These are phyloP conservation scores for Lachnellula occidentalis DNA, from an alignment of 2,329 filamentous ascomycete species.

Conservation along the genomic window DNA sequence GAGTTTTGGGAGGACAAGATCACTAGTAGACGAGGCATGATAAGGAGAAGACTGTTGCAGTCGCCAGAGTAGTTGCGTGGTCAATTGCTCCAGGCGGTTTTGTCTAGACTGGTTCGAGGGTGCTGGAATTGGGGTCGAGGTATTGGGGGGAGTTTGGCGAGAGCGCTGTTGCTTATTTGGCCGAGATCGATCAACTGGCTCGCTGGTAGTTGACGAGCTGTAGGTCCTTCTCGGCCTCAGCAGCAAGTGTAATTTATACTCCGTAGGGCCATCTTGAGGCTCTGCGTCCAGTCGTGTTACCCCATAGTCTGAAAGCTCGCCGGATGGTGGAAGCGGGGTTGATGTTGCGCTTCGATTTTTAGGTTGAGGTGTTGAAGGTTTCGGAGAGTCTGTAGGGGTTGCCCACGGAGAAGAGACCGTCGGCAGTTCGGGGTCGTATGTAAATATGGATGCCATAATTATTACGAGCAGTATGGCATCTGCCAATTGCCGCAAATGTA, in stretches of 20 bases:
- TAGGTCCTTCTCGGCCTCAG: constrained; percentile 73
- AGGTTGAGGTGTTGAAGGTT: constrained; percentile 24
- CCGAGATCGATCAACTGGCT: constrained; percentile 35
- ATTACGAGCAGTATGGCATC: not conserved
- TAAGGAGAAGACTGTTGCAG: constrained; percentile 91
- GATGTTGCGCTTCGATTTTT: constrained; percentile 11
- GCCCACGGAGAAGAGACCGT: constrained; percentile 89
- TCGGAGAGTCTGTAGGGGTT: constrained; percentile 41
- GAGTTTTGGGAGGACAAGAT: constrained; percentile 68
- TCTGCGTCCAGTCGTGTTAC: constrained; percentile 80
- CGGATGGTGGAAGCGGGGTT: constrained; percentile 31
- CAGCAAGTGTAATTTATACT: constrained; percentile 93
- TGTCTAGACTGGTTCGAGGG: constrained; percentile 63
- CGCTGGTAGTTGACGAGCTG: constrained; percentile 61
- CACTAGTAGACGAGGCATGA: constrained; percentile 72
- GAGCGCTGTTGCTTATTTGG: constrained; percentile 19
- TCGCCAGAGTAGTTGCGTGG: constrained; percentile 91
- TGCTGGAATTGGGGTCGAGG: constrained; percentile 16
- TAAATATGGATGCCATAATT: constrained; percentile 89
- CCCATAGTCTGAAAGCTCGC: constrained; percentile 53
- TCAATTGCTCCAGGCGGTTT: constrained; percentile 81
- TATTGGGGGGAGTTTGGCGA: constrained; percentile 8
- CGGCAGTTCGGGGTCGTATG: constrained; percentile 82
- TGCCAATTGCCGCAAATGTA: too few species aligned
- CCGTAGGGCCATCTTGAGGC: constrained; percentile 87